Evolutionary conservation across 345 rosid species (phyloP).

Genomic region (Gynandropsis gynandra): DNA sequence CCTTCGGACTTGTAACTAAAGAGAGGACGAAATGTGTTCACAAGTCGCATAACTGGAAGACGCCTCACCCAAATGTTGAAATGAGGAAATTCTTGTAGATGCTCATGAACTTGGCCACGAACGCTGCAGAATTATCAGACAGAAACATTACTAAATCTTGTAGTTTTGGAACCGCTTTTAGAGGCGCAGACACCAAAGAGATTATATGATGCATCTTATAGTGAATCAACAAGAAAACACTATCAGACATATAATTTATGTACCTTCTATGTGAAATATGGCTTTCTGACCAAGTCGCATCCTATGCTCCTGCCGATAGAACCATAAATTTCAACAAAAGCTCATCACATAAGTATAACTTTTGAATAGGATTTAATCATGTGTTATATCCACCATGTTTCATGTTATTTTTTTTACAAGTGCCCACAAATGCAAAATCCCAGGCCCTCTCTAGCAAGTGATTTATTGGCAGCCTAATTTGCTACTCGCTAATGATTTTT

Average conservation of each 20-base stretch:
- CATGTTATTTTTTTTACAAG: too few species aligned
- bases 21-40: too few species aligned
- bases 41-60: too few species aligned
- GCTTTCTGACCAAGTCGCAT: slow-evolving; percentile 85
- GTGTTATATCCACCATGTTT: not conserved
- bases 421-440: too few species aligned
- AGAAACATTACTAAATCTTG: not conserved
- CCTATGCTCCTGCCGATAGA: slow-evolving; percentile 63
- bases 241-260: too few species aligned
- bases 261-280: slow-evolving; percentile 94
- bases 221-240: not conserved
- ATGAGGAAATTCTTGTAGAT: slow-evolving; percentile 79
- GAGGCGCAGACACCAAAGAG: not conserved
- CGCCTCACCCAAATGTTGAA: slow-evolving; percentile 58
- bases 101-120: slow-evolving; percentile 96
- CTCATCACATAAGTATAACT: not conserved
- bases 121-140: slow-evolving; percentile 44
- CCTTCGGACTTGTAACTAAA: too few species aligned
- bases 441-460: too few species aligned
- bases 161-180: slow-evolving; percentile 5
- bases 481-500: too few species aligned
- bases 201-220: not conserved
- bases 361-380: too few species aligned
- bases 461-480: too few species aligned
- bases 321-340: slow-evolving; percentile 10